These are phyloP conservation scores for Setaria italica DNA, from an alignment of 202 grass and related monocot species.

Conservation along the genomic window DNA sequence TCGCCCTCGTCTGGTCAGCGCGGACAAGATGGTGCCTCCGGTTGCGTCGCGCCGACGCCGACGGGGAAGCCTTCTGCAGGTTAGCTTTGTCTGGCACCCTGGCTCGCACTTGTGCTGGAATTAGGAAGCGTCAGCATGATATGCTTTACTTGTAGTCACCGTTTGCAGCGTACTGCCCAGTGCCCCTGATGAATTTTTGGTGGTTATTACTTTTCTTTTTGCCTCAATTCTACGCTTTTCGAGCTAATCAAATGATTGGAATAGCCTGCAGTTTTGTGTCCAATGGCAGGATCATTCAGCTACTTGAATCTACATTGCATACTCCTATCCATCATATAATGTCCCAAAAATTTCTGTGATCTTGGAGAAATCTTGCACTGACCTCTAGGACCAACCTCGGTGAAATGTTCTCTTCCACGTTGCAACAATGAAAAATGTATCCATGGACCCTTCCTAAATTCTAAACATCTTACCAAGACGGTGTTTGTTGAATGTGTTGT, in stretches of 20 bases:
- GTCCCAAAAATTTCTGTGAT: not conserved
- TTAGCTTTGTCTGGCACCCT: not conserved
- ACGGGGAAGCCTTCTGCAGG: not conserved
- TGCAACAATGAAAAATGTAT: not conserved
- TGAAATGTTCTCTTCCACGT: not conserved
- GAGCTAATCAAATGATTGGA: not conserved
- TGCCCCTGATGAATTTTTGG: not conserved
- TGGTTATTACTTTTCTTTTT: not conserved
- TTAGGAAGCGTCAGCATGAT: not conserved
- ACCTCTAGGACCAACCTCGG: not conserved
- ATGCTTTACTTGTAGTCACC: not conserved
- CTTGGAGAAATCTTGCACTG: not conserved
- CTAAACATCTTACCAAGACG: not conserved
- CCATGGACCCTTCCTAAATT: not conserved
- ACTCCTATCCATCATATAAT: not conserved
- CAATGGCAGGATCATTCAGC: not conserved
- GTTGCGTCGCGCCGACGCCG: not conserved
- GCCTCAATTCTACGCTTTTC: not conserved
- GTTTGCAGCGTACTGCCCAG: not conserved
- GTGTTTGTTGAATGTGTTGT: not conserved
- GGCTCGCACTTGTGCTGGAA: not conserved
- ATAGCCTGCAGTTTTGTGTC: not conserved
- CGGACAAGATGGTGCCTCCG: not conserved
- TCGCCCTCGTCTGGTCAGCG: not conserved
- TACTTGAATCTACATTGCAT: too few species aligned